A percentile compares a stretch with the other conserved stretches of the same genome.
These are phyloP conservation scores for Gnaphalium uliginosum DNA, from an alignment of 129 eudicot genomes.

Conservation along the genomic window DNA sequence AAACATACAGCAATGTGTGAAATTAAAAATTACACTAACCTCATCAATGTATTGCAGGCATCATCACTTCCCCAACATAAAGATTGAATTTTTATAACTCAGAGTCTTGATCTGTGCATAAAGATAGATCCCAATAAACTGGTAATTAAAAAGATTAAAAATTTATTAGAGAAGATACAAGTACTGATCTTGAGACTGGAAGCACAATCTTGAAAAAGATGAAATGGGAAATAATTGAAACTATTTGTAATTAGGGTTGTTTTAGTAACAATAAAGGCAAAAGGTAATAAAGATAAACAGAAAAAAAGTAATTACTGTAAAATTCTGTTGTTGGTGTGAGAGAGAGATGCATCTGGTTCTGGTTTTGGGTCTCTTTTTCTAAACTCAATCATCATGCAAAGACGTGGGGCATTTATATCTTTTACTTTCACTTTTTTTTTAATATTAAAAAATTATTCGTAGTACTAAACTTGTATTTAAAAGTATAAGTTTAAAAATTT, in stretches of 20 bases:
- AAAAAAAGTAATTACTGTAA: conserved; percentile 16
- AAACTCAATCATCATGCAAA: conserved; percentile 22
- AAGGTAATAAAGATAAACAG: not conserved
- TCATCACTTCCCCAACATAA: conserved; percentile 5
- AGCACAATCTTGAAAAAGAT: conserved; percentile 13
- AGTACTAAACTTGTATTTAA: too few relatives aligned
- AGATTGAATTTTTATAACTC: conserved; percentile 7
- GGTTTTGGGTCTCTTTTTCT: conserved; percentile 20
- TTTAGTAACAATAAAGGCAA: conserved; percentile 16
- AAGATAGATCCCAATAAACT: conserved; percentile 23
- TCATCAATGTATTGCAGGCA: conserved; percentile 9
- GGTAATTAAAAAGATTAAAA: not conserved
- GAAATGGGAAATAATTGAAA: not conserved
- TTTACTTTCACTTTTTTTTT: conserved; percentile 22
- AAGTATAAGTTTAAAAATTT: too few relatives aligned
- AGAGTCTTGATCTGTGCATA: conserved; percentile 24
- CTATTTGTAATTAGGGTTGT: conserved; percentile 10
- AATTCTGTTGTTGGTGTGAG: conserved; percentile 18
- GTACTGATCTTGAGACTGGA: not conserved
- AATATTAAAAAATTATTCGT: too few relatives aligned
- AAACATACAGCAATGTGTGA: conserved; percentile 12
- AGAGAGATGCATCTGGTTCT: conserved; percentile 38
- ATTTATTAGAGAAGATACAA: not conserved
- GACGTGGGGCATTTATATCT: conserved; percentile 30
- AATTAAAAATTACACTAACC: conserved; percentile 16